Conservation (phyloP, 139 green algal genomes). For the Chlamydomonas sp. region DNA sequence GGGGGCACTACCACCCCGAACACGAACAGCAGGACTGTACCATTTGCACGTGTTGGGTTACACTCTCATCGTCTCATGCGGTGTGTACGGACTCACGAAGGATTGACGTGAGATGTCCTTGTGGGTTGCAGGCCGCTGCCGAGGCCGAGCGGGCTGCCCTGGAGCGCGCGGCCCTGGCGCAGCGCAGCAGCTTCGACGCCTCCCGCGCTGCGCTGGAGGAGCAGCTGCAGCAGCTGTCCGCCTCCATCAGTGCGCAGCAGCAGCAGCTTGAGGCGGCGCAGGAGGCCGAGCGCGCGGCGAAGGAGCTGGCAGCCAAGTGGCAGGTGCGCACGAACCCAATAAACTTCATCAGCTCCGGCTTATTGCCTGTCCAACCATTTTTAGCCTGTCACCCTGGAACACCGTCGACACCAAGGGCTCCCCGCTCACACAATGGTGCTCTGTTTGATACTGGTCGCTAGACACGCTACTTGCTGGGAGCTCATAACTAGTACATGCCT, state of each 20-base stretch:
- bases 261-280: constrained; percentile 23
- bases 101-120: too few species aligned
- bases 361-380: too few species aligned
- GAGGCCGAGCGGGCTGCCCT: constrained; percentile 24
- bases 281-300: constrained; percentile 32
- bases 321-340: constrained; percentile 16
- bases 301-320: constrained; percentile 10
- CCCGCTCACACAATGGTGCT: too few species aligned
- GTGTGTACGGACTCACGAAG: background rate
- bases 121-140: background rate
- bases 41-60: background rate
- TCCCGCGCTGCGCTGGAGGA: constrained; percentile 17
- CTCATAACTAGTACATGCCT: too few species aligned
- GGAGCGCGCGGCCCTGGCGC: constrained; percentile 16
- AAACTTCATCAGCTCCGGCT: too few species aligned
- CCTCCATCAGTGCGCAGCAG: constrained; percentile 29
- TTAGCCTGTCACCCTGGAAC: too few species aligned
- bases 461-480: too few species aligned
- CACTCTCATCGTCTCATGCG: background rate
- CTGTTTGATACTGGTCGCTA: too few species aligned
- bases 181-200: constrained; percentile 42
- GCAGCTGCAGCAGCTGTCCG: constrained; percentile 28
- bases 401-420: too few species aligned
- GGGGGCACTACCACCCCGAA: background rate
- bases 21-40: background rate